Percentiles rank a stretch among this genome's conserved stretches.
These are phyloP conservation scores for Haberlea rhodopensis DNA, from an alignment of 257 asterid genomes.

Conservation along the genomic window DNA sequence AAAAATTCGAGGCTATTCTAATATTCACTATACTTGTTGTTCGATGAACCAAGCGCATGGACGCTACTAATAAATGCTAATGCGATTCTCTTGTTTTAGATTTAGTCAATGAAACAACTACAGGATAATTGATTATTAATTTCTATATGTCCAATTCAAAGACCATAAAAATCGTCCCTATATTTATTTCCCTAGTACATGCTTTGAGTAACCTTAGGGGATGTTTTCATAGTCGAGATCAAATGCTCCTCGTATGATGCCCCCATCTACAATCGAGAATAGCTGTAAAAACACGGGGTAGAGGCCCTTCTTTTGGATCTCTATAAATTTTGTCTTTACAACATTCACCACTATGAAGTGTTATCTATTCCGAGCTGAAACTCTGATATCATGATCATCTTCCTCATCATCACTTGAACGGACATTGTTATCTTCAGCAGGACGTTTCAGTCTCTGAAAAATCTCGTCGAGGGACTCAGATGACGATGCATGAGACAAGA, in stretches of 20 bases:
- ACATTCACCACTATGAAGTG: constrained; percentile 17
- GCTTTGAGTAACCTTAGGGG: background rate
- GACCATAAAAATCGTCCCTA: too few relatives aligned
- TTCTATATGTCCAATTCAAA: too few relatives aligned
- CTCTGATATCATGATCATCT: constrained; percentile 36
- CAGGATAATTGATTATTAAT: too few relatives aligned
- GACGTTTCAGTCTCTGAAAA: constrained; percentile 79
- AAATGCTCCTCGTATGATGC: background rate
- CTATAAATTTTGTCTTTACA: constrained; percentile 44
- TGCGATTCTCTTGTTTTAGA: too few relatives aligned
- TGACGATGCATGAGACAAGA: constrained; percentile 47
- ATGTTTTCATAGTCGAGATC: background rate
- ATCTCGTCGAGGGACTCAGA: constrained; percentile 84
- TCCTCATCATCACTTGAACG: constrained; percentile 39
- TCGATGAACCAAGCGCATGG: too few relatives aligned
- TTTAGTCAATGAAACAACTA: too few relatives aligned
- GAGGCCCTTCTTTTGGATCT: constrained; percentile 13
- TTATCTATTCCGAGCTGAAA: constrained; percentile 32
- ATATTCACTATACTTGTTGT: too few relatives aligned
- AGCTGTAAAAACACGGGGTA: constrained; percentile 25
- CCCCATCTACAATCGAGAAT: constrained; percentile 17
- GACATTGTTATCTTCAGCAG: constrained; percentile 36
- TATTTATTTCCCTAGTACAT: too few relatives aligned
- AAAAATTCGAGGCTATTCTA: too few relatives aligned
- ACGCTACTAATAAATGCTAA: too few relatives aligned